A percentile compares a stretch with the other conserved stretches of the same genome.
phyloP scores from a whole-genome alignment of 805 yeast genomes.

The Hanseniaspora occidentalis region DNA sequence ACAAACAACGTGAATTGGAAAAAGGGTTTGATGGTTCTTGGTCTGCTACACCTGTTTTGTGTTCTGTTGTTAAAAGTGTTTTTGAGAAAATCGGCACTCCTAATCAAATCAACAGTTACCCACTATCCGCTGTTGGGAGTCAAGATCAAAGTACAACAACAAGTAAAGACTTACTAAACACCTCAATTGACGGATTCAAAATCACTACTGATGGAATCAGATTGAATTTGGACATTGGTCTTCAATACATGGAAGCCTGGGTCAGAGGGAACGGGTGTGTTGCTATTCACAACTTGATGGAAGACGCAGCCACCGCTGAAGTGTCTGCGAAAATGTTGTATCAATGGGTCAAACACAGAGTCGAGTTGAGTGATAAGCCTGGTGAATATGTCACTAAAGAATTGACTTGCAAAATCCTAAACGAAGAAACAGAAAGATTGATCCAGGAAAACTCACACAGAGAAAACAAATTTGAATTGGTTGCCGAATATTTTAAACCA shows the following conservation, averaged over 20 bases:
- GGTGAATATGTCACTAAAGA: constrained; percentile 48
- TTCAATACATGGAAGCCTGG: constrained; percentile 80
- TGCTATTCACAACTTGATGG: constrained; percentile 77
- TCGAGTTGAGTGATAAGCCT: constrained; percentile 38
- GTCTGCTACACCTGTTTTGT: constrained; percentile 82
- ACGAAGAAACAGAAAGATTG: constrained; percentile 48
- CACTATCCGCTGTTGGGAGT: constrained; percentile 37
- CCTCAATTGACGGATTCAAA: constrained; percentile 47
- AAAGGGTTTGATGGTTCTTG: constrained; percentile 84
- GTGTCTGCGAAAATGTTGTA: constrained; percentile 72
- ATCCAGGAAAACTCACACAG: constrained; percentile 12
- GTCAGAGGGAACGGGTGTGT: constrained; percentile 75
- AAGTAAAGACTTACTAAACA: constrained; percentile 34
- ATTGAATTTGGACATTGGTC: constrained; percentile 62
- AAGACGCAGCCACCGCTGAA: constrained; percentile 85
- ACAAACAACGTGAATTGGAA: constrained; percentile 62
- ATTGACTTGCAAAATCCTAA: constrained; percentile 42
- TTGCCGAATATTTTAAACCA: constrained; percentile 58
- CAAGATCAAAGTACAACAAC: constrained; percentile 24
- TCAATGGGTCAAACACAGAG: constrained; percentile 74
- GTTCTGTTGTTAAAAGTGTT: constrained; percentile 57
- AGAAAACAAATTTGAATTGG: constrained; percentile 55
- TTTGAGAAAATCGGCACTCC: constrained; percentile 76
- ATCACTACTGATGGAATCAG: constrained; percentile 62
- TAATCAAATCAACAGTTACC: constrained; percentile 49